Evolutionary conservation across 2,329 filamentous ascomycete genomes (phyloP).

Genomic region (Aureobasidium sp.): DNA sequence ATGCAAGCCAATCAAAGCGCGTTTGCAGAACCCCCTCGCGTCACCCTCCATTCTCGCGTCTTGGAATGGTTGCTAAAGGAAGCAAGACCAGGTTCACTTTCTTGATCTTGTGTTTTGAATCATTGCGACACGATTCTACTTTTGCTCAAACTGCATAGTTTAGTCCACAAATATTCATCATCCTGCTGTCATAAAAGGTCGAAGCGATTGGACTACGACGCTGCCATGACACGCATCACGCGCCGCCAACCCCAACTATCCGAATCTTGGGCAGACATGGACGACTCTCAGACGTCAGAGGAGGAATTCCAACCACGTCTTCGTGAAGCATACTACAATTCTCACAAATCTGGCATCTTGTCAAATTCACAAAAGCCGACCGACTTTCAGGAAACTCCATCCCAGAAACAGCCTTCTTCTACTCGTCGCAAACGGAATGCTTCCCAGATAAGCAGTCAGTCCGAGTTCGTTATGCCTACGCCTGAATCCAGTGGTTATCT

Average conservation of each 20-base stretch:
- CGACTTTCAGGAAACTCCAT: not conserved
- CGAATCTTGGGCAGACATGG: conserved; percentile 22
- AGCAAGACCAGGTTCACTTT: not conserved
- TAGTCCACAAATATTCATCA: not conserved
- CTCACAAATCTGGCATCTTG: conserved; percentile 2
- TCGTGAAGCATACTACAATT: conserved; percentile 16
- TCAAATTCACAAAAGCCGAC: not conserved
- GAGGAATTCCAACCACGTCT: conserved; percentile 11
- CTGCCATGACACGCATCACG: conserved; percentile 17
- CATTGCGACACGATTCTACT: not conserved
- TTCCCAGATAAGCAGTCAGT: not conserved
- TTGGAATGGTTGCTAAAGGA: not conserved
- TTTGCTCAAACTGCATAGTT: not conserved
- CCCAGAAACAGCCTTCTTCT: not conserved
- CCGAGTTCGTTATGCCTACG: conserved; percentile 21
- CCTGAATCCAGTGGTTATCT: conserved; percentile 1
- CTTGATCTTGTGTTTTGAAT: not conserved
- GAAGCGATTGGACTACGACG: conserved; percentile 4
- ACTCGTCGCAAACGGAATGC: conserved; percentile 13
- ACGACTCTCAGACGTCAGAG: conserved; percentile 6
- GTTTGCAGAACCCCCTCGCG: conserved; percentile 12
- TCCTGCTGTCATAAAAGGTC: not conserved
- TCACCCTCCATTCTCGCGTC: conserved; percentile 8
- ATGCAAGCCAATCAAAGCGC: conserved; percentile 8
- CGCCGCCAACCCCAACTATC: conserved; percentile 19